Conservation (phyloP, 257 asterid species). For the Solanum tarijense region DNA sequence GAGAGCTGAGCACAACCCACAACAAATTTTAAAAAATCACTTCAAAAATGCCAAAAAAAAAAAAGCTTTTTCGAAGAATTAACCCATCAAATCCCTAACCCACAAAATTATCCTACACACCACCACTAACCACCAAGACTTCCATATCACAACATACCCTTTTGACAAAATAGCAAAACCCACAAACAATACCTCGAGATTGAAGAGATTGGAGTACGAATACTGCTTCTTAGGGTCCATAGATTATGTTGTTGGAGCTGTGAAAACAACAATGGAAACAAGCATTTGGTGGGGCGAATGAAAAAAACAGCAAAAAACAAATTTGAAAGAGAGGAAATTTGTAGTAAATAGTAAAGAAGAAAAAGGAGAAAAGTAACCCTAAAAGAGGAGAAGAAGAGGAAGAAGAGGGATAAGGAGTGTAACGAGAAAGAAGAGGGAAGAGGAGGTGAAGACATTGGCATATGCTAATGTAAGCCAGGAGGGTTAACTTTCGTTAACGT, state of each 20-base stretch:
- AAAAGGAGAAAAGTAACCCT: conserved; percentile 46
- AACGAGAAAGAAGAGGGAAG: conserved; percentile 31
- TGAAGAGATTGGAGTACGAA: conserved; percentile 74
- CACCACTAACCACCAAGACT: background rate
- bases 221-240: conserved; percentile 72
- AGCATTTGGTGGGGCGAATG: conserved; percentile 45
- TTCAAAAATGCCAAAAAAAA: conserved; percentile 5
- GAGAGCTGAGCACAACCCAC: background rate
- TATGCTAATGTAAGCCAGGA: conserved; percentile 42
- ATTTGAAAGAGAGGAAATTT: background rate
- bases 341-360: background rate
- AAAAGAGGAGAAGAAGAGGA: conserved; percentile 18
- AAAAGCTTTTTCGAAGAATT: background rate
- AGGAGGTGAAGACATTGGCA: conserved; percentile 40
- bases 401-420: conserved; percentile 1
- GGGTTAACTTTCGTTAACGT: conserved; percentile 32
- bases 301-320: background rate
- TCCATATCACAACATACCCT: background rate
- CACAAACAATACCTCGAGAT: conserved; percentile 43
- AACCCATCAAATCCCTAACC: background rate
- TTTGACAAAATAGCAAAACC: background rate
- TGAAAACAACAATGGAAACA: conserved; percentile 18
- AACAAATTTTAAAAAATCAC: background rate
- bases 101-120: background rate
- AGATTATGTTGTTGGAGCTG: conserved; percentile 16